These are phyloP conservation scores for Microcera coccophila DNA, from an alignment of 2,329 filamentous ascomycete genomes.

Conservation along the genomic window DNA sequence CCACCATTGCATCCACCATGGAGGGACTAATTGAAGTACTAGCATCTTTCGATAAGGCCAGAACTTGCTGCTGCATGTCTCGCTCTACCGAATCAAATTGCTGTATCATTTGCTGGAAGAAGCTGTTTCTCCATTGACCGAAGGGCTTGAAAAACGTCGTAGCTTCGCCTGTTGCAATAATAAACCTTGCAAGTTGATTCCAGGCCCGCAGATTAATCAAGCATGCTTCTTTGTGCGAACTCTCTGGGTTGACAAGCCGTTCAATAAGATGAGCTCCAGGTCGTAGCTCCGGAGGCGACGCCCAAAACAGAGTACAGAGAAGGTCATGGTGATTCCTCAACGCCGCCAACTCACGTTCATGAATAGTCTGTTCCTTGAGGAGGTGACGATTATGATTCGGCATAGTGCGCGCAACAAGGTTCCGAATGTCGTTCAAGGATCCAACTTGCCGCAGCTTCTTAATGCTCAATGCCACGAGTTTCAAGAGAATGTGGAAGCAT, in stretches of 20 bases:
- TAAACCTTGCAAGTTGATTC: slow-evolving; percentile 58
- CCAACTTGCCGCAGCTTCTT: slow-evolving; percentile 46
- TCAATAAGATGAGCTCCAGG: slow-evolving; percentile 54
- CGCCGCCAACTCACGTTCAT: slow-evolving; percentile 58
- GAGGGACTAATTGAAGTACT: slow-evolving; percentile 42
- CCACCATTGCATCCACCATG: slow-evolving; percentile 47
- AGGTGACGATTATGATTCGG: slow-evolving; percentile 65
- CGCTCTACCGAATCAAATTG: slow-evolving; percentile 55
- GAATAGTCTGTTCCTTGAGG: slow-evolving; percentile 58
- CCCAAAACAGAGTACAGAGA: slow-evolving; percentile 63
- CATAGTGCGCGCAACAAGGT: slow-evolving; percentile 57
- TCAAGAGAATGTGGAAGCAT: slow-evolving; percentile 66
- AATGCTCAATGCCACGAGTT: slow-evolving; percentile 57
- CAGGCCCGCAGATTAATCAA: slow-evolving; percentile 61
- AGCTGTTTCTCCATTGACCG: slow-evolving; percentile 48
- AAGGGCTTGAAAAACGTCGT: slow-evolving; percentile 48
- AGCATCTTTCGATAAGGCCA: slow-evolving; percentile 45
- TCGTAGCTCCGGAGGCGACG: slow-evolving; percentile 51
- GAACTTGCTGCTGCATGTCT: slow-evolving; percentile 54
- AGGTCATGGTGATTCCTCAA: slow-evolving; percentile 67
- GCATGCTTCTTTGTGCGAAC: slow-evolving; percentile 63
- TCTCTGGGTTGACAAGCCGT: slow-evolving; percentile 54
- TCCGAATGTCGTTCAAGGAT: slow-evolving; percentile 55
- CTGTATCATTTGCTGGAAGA: slow-evolving; percentile 55
- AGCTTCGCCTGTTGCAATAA: slow-evolving; percentile 45